phyloP scores from a whole-genome alignment of 139 green algal species.

The Gonium pectorale region DNA sequence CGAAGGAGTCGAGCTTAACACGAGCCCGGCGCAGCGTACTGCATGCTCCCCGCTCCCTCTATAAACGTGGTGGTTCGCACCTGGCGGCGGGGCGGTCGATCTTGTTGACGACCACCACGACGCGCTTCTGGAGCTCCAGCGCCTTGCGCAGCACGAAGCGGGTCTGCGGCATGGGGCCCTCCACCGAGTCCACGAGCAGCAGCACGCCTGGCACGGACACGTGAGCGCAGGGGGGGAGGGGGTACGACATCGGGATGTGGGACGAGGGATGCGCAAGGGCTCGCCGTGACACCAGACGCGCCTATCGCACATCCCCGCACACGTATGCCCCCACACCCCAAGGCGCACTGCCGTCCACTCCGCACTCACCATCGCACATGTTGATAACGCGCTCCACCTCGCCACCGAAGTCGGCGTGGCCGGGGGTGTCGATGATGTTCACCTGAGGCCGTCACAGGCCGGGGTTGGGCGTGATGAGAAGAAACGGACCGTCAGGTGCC shows the following conservation, averaged over 20 bases:
- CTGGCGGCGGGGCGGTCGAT: slow-evolving; percentile 89
- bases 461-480: too few relatives aligned
- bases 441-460: slow-evolving; percentile 77
- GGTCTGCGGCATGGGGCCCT: slow-evolving; percentile 98
- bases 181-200: slow-evolving; percentile 97
- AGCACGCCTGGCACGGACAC: slow-evolving; percentile 83
- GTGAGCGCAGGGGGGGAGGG: neutral
- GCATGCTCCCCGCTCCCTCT: too few relatives aligned
- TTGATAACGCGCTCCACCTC: slow-evolving; percentile 99
- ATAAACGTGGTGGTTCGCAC: too few relatives aligned
- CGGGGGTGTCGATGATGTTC: slow-evolving; percentile 99
- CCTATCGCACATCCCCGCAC: too few relatives aligned
- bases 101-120: slow-evolving; percentile 99
- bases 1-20: too few relatives aligned
- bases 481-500: neutral
- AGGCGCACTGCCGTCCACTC: too few relatives aligned
- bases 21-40: too few relatives aligned
- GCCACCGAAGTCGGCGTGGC: slow-evolving; percentile 99
- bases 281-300: too few relatives aligned
- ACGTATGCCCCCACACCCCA: too few relatives aligned
- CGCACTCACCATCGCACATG: slow-evolving; percentile 96
- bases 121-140: slow-evolving; percentile 93
- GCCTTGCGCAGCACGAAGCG: slow-evolving; percentile 99
- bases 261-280: too few relatives aligned
- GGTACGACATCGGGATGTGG: neutral